Evolutionary conservation across 2,329 filamentous ascomycete genomes (phyloP), one percentile per base, ranked within the genome.

Genomic region (Pseudonectria foliicola): DNA sequence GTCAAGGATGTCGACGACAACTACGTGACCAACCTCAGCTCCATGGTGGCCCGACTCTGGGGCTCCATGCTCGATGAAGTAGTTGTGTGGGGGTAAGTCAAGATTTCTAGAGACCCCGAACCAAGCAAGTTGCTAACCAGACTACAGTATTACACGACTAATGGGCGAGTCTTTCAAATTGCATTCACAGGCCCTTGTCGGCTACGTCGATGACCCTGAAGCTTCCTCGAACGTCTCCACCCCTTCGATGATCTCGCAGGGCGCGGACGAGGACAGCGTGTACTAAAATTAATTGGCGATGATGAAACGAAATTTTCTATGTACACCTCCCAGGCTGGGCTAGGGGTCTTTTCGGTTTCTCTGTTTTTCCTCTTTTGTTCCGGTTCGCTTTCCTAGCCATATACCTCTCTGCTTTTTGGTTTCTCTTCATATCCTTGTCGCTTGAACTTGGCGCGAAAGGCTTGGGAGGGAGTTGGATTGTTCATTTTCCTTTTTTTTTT

Each of bases 81-180:
- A 44, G 90, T 96, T 50, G 92, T 98, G 42, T 96, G 92, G 92
- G 92, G 92, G 88, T 95, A 82, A 78, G 88, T 84, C 29, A n/a
- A n/a, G n/a, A n/a, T n/a, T n/a, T n/a, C n/a, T n/a, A n/a, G n/a
- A n/a, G n/a, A n/a, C n/a, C n/a, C n/a, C 12, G 8, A 6, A 25
- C 25, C 29, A 29, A 29, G 13, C 28, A 4, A 31, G 21, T 32
- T 43, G 38, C 43, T 55, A 46, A 55, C 44, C 14, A n/a, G 16
- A 21, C 32, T 34, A 15, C 54, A 90, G 85, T 38, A 90, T 93
- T 57, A 90, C 86, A 52, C 88, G 93, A 59, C 78, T 96, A 33
- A 95, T 96, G 85, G 92, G 92, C 54, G 92, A 96, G 65, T 89
- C 92, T 34, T 96, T 98, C 75, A 92, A 93, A 59, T 79, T 95